Evolutionary conservation across 345 rosid genomes (phyloP), one percentile per base, ranked within the genome.

Genomic region (Hirschfeldia incana): DNA sequence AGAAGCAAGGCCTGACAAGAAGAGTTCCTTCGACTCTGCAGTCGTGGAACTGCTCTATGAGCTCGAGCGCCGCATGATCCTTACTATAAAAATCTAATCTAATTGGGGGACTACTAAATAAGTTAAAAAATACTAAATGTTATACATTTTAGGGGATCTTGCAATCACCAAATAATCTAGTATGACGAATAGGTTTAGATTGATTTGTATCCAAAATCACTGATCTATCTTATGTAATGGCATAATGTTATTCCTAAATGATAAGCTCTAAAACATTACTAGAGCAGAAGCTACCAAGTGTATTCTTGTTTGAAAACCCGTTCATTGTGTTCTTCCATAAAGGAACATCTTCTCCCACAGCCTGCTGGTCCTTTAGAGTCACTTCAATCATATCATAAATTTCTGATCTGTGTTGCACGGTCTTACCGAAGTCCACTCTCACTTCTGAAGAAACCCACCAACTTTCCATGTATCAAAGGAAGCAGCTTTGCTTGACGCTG

Each of bases 1-100:
- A 42, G 90, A 87, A 26, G 83, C 87, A 21, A 90, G 83, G 78
- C 86, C 94, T 8, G 96, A 95, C 79, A 95, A 95, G 90, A 93
- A 91, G 78, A 85, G 91, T 53, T 90, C 98, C 0, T 88, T 30
- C 0, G 99, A 93, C 82, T 89, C 94, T 11, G 99, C 99, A 13
- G 90, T 92, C 4, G 77, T 90, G 3, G 60, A 72, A 21, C 49
- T 91, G 81, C 88, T 95, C 37, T 49, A 85, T 3, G 88, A 88
- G 82, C 94, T 95, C 33, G 76, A 86, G 82, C 74, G 76, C n/a
- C 84, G 61, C 57, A 89, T 92, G 33, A 80, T 74, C 65, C 30
- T 93, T 33, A 79, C 82, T 76, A 87, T 81, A 4, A 16, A 28
- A 51, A 81, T 72, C 72, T 76, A 66, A 28, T 26, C 76, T 15